These are phyloP conservation scores for Diplocarpon rosae DNA, from an alignment of 2,329 filamentous ascomycete genomes.

Conservation along the genomic window DNA sequence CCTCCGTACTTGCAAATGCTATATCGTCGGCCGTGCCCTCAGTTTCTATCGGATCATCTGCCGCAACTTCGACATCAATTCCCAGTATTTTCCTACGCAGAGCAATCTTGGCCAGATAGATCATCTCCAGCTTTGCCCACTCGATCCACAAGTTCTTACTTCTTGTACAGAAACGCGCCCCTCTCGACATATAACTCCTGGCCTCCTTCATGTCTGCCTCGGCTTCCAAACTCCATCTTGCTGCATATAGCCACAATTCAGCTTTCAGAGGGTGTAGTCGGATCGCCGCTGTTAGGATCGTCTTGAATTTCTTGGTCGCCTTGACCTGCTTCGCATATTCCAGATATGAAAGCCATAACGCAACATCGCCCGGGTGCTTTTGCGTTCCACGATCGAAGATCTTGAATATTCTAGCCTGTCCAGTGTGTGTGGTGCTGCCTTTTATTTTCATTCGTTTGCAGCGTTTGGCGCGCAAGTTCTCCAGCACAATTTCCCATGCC, in stretches of 20 bases:
- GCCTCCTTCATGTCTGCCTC: conserved; percentile 83
- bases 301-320: conserved; percentile 54
- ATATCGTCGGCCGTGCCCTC: conserved; percentile 32
- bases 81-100: conserved; percentile 59
- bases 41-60: conserved; percentile 33
- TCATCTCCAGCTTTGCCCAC: conserved; percentile 84
- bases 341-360: conserved; percentile 85
- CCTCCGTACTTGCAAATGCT: conserved; percentile 31
- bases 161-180: conserved; percentile 75
- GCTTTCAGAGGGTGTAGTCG: conserved; percentile 76
- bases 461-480: conserved; percentile 70
- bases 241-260: conserved; percentile 75
- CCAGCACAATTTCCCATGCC: conserved; percentile 57
- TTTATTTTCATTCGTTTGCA: conserved; percentile 72
- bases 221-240: conserved; percentile 64
- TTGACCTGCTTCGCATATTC: conserved; percentile 63
- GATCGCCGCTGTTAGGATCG: conserved; percentile 56
- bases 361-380: conserved; percentile 71
- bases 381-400: conserved; percentile 79
- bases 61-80: conserved; percentile 39
- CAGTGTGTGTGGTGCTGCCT: conserved; percentile 51
- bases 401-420: conserved; percentile 75
- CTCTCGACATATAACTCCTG: conserved; percentile 76
- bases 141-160: conserved; percentile 72
- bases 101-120: conserved; percentile 76